Evolutionary conservation across 495 filamentous ascomycete genomes (phyloP).

Genomic region (Podospora sp.): DNA sequence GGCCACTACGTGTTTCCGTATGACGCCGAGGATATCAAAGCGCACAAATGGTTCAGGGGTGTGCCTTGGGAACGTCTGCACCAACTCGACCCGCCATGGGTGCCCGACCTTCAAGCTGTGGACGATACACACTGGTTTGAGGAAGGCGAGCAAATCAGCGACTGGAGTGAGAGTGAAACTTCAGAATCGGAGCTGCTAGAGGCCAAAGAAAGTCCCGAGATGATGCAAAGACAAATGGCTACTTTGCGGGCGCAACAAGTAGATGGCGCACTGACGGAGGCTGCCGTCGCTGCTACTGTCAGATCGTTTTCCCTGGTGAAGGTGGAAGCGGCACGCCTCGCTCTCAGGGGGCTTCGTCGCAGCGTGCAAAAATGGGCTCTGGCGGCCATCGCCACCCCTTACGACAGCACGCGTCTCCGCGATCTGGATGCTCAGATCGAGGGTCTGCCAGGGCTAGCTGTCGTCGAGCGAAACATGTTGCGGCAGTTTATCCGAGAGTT

Average conservation of each 20-base stretch:
- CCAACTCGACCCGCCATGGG: slow-evolving; percentile 68
- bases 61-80: slow-evolving; percentile 72
- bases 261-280: neutral
- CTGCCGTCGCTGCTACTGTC: neutral
- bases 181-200: slow-evolving; percentile 40
- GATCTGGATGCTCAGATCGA: slow-evolving; percentile 52
- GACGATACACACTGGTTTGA: slow-evolving; percentile 93
- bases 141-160: slow-evolving; percentile 69
- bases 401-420: slow-evolving; percentile 46
- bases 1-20: slow-evolving; percentile 72
- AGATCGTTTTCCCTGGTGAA: neutral
- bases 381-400: slow-evolving; percentile 45
- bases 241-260: neutral
- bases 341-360: slow-evolving; percentile 40
- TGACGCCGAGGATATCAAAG: slow-evolving; percentile 77
- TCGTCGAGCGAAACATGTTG: slow-evolving; percentile 21
- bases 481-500: slow-evolving; percentile 26
- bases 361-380: slow-evolving; percentile 44
- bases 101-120: slow-evolving; percentile 66
- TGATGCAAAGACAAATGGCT: neutral
- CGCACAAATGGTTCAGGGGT: slow-evolving; percentile 71
- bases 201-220: neutral
- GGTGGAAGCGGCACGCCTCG: slow-evolving; percentile 27
- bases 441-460: slow-evolving; percentile 26
- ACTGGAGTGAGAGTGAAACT: slow-evolving; percentile 49